These are phyloP conservation scores for Rhizopogon parksii DNA, from an alignment of 1,284 basidiomycete species.

Conservation along the genomic window DNA sequence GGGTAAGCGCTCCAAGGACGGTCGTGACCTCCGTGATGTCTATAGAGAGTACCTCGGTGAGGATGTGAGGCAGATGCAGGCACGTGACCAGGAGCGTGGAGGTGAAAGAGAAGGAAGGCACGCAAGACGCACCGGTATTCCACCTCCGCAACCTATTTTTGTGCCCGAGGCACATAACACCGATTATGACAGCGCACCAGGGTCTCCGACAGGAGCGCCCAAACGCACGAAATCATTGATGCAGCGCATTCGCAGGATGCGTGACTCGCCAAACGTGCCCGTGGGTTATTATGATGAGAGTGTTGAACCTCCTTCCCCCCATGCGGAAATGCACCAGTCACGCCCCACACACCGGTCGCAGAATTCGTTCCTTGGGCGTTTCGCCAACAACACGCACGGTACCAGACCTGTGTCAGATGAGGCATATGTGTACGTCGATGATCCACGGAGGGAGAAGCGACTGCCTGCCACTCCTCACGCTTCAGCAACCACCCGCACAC, in stretches of 20 bases:
- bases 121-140: slow-evolving; percentile 44
- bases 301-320: slow-evolving; percentile 40
- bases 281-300: slow-evolving; percentile 44
- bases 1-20: slow-evolving; percentile 35
- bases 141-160: slow-evolving; percentile 77
- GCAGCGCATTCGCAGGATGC: slow-evolving; percentile 79
- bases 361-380: slow-evolving; percentile 70
- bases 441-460: slow-evolving; percentile 51
- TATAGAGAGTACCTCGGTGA: slow-evolving; percentile 40
- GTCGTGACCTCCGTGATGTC: slow-evolving; percentile 39
- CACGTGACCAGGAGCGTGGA: slow-evolving; percentile 25
- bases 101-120: slow-evolving; percentile 25
- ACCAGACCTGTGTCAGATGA: slow-evolving; percentile 40
- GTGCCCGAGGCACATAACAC: slow-evolving; percentile 46
- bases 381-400: slow-evolving; percentile 31
- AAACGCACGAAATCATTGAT: slow-evolving; percentile 75
- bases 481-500: slow-evolving; percentile 20
- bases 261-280: slow-evolving; percentile 75
- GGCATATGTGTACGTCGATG: slow-evolving; percentile 59
- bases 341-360: slow-evolving; percentile 62
- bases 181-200: slow-evolving; percentile 29
- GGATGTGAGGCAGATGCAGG: slow-evolving; percentile 22
- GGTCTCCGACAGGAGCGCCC: slow-evolving; percentile 39
- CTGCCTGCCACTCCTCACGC: slow-evolving; percentile 49
- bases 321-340: slow-evolving; percentile 34